These are phyloP conservation scores for Saccharomycopsis guyanensis DNA, from an alignment of 805 yeast species.

Conservation along the genomic window DNA sequence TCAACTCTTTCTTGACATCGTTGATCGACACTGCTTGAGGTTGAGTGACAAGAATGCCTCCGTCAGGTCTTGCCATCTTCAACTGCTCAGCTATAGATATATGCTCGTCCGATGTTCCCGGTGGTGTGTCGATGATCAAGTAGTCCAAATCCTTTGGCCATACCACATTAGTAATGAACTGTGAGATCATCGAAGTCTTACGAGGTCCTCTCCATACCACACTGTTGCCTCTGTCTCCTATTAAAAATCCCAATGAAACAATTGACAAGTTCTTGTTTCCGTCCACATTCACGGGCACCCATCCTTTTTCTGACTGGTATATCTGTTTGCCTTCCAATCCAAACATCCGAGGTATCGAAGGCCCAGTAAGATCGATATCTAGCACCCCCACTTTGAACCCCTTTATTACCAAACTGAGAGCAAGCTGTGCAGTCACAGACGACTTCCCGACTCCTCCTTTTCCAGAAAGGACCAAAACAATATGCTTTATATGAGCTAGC, in stretches of 20 bases:
- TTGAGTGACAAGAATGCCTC: slow-evolving; percentile 92
- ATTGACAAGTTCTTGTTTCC: slow-evolving; percentile 46
- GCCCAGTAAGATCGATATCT: slow-evolving; percentile 94
- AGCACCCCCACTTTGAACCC: slow-evolving; percentile 87
- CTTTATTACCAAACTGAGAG: slow-evolving; percentile 59
- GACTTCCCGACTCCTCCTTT: slow-evolving; percentile 98
- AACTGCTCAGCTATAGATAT: slow-evolving; percentile 93
- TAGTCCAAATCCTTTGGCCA: slow-evolving; percentile 71
- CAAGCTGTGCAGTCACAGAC: slow-evolving; percentile 90
- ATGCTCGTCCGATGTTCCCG: slow-evolving; percentile 98
- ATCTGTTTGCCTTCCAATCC: slow-evolving; percentile 78
- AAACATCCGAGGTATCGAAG: slow-evolving; percentile 93
- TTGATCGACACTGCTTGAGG: slow-evolving; percentile 92
- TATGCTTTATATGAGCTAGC: slow-evolving; percentile 56
- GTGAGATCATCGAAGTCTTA: slow-evolving; percentile 95
- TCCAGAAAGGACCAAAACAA: slow-evolving; percentile 79
- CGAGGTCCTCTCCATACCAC: slow-evolving; percentile 99
- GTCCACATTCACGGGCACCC: slow-evolving; percentile 75
- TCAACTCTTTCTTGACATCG: slow-evolving; percentile 90
- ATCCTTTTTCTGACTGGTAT: slow-evolving; percentile 73
- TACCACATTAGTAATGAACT: slow-evolving; percentile 79
- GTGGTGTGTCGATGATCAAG: slow-evolving; percentile 91
- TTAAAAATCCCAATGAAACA: slow-evolving; percentile 83
- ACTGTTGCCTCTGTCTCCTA: slow-evolving; percentile 77
- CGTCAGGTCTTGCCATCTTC: slow-evolving; percentile 64